phyloP scores from a whole-genome alignment of 345 rosid species.

The Hibiscus tridactylites region DNA sequence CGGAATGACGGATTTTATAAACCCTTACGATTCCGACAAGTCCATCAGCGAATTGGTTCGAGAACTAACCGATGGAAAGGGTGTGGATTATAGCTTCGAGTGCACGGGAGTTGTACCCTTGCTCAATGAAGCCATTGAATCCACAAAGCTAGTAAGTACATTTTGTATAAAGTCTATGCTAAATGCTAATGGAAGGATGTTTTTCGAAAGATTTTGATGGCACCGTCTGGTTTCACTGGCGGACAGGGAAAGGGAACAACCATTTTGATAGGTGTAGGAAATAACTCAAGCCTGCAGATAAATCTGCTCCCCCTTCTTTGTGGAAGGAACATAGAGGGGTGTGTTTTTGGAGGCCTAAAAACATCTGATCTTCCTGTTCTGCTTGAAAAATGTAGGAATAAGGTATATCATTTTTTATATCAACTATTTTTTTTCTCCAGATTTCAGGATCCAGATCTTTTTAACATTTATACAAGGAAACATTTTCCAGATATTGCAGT shows the following conservation, averaged over 20 bases:
- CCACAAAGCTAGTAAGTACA: neutral
- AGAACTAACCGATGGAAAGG: neutral
- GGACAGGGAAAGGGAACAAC: neutral
- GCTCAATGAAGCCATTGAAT: neutral
- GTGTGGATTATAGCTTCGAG: neutral
- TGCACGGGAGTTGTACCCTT: neutral
- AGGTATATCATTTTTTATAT: neutral
- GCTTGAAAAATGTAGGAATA: neutral
- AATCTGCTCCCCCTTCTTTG: neutral
- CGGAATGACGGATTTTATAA: neutral
- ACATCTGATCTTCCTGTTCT: neutral
- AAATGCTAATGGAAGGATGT: neutral
- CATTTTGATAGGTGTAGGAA: neutral
- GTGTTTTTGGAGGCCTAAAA: neutral
- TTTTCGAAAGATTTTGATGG: neutral
- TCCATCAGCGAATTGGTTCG: neutral
- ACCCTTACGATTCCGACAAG: neutral
- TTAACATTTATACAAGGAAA: no score
- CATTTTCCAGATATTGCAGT: neutral
- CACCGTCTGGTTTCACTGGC: neutral
- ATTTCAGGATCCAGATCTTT: neutral
- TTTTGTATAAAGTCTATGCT: neutral
- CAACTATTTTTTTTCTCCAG: no score
- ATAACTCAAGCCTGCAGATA: neutral
- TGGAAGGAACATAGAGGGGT: neutral